Base-by-base conservation (phyloP, 192 early-diverging fungal species). In the Linnemannia zychae region DNA sequence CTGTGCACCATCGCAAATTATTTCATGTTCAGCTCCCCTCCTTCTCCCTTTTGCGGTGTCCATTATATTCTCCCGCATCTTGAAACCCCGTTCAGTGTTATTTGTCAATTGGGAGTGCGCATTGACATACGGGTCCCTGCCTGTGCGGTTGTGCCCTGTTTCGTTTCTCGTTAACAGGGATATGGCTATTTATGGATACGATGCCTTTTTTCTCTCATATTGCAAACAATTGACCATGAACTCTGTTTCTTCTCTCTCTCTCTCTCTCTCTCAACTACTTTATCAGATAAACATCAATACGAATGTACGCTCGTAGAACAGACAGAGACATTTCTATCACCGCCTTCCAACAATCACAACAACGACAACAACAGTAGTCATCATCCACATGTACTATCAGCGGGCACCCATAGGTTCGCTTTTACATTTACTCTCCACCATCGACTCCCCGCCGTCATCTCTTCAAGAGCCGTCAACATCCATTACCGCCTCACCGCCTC, bases 401-500 rank as follows among this genome's bases (percentile, higher is more conserved):
- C 50, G 9, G 82, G 82, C 49, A 71, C 68, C 28, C 82, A 84
- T 28, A 69, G 40, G 40, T 79, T 78, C 72, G 77, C 82, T 1
- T 84, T 84, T 77, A 79, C 77, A 7, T 65, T 84, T 36, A 36
- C 53, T 12, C 31, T 84, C 28, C 67, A 22, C 37, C 52, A 63
- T 7, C 52, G 28, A 67, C 47, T 84, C 0, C 82, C 82, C 6
- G 46, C 76, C 48, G 73, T 84, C 9, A 48, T 84, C 46, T 67
- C 82, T 2, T 71, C 82, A 33, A 68, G n/a, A 36, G 13, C 76
- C 50, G 67, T 78, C 44, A 52, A 46, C 57, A 75, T 84, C 66
- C 57, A 74, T 16, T 84, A 84, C 53, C 82, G 75, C n/a, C 37
- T 84, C 18, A 79, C 66, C 1, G 82, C 82, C 22, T 63, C 82